phyloP scores from a whole-genome alignment of 176 grass and related monocot genomes.

The Oryza coarctata region DNA sequence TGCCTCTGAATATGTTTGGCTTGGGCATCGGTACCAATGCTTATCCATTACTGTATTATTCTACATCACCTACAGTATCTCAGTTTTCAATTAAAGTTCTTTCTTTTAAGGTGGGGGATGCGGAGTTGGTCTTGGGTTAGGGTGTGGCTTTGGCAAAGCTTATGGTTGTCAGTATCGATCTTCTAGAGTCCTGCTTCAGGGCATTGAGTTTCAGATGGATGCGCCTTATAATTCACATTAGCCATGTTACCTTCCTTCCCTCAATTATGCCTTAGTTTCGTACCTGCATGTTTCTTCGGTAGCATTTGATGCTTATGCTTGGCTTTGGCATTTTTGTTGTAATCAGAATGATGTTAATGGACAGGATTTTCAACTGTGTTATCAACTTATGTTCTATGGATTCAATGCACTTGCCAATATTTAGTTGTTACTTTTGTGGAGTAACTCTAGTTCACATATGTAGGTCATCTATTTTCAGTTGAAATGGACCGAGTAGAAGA shows the following conservation, averaged over 20 bases:
- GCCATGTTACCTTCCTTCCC: not conserved
- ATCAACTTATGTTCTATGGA: not conserved
- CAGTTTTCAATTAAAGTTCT: constrained; percentile 18
- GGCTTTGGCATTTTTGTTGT: constrained; percentile 20
- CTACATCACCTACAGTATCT: not conserved
- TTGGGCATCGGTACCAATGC: constrained; percentile 68
- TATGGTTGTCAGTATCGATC: constrained; percentile 84
- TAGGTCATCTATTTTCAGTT: not conserved
- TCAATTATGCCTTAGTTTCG: constrained; percentile 27
- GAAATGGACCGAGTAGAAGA: not conserved
- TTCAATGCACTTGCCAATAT: not conserved
- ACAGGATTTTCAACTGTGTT: not conserved
- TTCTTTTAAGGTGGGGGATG: constrained; percentile 74
- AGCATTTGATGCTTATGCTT: constrained; percentile 32
- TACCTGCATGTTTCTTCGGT: constrained; percentile 30
- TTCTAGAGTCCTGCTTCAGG: constrained; percentile 88
- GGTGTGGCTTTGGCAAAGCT: constrained; percentile 92
- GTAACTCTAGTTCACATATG: not conserved
- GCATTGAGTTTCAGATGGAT: constrained; percentile 64
- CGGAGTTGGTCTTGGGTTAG: constrained; percentile 77
- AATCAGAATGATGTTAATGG: constrained; percentile 29
- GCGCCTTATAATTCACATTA: not conserved
- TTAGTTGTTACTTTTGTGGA: constrained; percentile 18
- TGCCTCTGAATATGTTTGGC: constrained; percentile 83
- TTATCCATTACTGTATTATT: constrained; percentile 13